Percentiles rank a stretch among this genome's conserved stretches.
These are phyloP conservation scores for Anisodus tanguticus DNA, from an alignment of 257 asterid species.

Conservation along the genomic window DNA sequence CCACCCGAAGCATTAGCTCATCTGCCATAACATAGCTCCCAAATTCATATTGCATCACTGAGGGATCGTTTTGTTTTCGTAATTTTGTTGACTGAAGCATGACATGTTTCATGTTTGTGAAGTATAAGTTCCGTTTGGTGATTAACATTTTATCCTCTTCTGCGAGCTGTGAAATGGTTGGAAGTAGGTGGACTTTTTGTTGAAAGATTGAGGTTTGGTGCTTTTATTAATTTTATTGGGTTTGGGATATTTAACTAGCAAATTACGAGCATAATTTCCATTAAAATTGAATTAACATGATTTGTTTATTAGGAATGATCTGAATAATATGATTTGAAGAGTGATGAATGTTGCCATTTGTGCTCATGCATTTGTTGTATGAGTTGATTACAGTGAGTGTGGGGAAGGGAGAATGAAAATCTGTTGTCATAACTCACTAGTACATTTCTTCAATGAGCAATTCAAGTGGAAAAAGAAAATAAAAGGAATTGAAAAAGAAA, in stretches of 20 bases:
- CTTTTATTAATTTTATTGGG: neutral
- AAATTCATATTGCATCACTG: too few species aligned
- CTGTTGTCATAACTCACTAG: neutral
- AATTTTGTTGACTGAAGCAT: neutral
- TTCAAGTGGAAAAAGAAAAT: neutral
- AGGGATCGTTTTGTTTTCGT: neutral
- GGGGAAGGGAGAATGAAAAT: neutral
- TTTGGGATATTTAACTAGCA: slow-evolving; percentile 2
- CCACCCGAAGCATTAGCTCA: too few species aligned
- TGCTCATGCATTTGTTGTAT: neutral
- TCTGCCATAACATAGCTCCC: too few species aligned
- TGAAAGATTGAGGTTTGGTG: neutral
- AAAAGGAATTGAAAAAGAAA: neutral
- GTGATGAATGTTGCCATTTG: neutral
- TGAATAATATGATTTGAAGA: neutral
- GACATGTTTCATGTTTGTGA: neutral
- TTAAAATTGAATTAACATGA: neutral
- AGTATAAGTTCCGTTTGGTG: neutral
- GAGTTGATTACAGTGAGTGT: neutral
- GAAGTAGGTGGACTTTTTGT: neutral
- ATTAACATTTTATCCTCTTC: neutral
- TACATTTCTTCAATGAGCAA: neutral
- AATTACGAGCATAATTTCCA: neutral
- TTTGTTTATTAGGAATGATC: neutral
- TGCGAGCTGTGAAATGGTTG: neutral